These are phyloP conservation scores for Herpetospermum pedunculosum DNA, from an alignment of 306 rosid genomes.

Conservation along the genomic window DNA sequence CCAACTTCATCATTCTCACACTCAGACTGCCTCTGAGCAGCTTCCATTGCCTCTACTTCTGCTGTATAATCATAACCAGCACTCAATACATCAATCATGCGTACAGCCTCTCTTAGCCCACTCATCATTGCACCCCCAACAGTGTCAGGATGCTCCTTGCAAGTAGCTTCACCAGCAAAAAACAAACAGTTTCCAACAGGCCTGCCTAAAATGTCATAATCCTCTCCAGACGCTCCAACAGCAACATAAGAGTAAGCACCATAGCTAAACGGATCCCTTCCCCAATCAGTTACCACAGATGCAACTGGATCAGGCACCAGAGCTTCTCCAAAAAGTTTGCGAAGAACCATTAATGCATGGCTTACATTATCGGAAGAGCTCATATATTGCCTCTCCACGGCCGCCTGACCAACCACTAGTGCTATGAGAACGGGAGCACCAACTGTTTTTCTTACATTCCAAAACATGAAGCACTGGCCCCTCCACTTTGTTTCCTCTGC, in stretches of 20 bases:
- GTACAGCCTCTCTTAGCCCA: slow-evolving; percentile 95
- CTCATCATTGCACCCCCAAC: slow-evolving; percentile 99
- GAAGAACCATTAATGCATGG: slow-evolving; percentile 84
- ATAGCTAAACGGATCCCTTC: slow-evolving; percentile 88
- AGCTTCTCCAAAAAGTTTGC: slow-evolving; percentile 84
- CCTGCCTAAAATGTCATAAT: slow-evolving; percentile 79
- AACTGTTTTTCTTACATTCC: slow-evolving; percentile 90
- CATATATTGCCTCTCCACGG: slow-evolving; percentile 65
- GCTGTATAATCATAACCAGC: slow-evolving; percentile 82
- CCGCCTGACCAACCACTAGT: slow-evolving; percentile 94
- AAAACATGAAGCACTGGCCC: slow-evolving; percentile 98
- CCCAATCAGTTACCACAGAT: slow-evolving; percentile 97
- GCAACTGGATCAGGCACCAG: slow-evolving; percentile 88
- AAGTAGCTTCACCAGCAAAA: slow-evolving; percentile 99
- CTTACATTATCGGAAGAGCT: slow-evolving; percentile 65
- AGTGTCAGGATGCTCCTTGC: slow-evolving; percentile 99
- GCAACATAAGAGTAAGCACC: slow-evolving; percentile 97
- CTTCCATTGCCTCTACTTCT: slow-evolving; percentile 86
- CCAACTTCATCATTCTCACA: slow-evolving; percentile 93
- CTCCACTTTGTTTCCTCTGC: slow-evolving; percentile 78
- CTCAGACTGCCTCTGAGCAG: slow-evolving; percentile 63
- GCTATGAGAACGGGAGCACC: slow-evolving; percentile 99
- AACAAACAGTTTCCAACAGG: slow-evolving; percentile 90
- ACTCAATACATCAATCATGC: slow-evolving; percentile 68
- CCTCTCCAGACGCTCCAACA: slow-evolving; percentile 98